Evolutionary conservation across 2,329 filamentous ascomycete genomes (phyloP), one percentile per base, ranked within the genome.

Genomic region (Pseudocercospora eumusae): DNA sequence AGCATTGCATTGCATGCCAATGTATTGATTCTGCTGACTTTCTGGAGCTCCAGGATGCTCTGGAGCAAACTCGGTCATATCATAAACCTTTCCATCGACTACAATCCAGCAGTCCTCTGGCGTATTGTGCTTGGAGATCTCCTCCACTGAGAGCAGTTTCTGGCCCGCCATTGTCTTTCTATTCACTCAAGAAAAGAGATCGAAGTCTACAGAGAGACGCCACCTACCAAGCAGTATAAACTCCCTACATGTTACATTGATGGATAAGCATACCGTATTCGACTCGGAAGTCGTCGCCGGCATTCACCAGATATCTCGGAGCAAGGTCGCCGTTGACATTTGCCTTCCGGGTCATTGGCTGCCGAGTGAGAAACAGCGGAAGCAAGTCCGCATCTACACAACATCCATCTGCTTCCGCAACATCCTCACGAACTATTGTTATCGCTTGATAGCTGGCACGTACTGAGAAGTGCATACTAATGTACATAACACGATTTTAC

Each of bases 31-130:
- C 21, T 18, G 23, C 68, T 62, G 73, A 79, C 83, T 82, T 49
- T 76, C 80, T 58, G 83, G 77, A 21, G 85, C 85, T 27, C 86
- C 85, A 5, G 85, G 84, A 73, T 88, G 85, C 61, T 85, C 79
- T 20, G 82, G 82, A 20, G 85, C 79, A 71, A 90, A 90, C n/a
- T 85, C 80, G 15, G 85, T 88, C 56, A 90, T 76, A 73, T 90
- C 86, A 79, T 87, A 90, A 27, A 90, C 85, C 67, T 84, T 82
- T 40, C 83, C 83, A 69, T 90, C 83, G 15, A 91, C 82, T 25
- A 89, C 87, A 63, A 90, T 83, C 88, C 88, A 91, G 68, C 78
- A 80, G 59, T 73, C 68, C 6, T 71, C 66, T 11, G 68, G 64
- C 10, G 66, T 66, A 61, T 69, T 69, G 64, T 74, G 73, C 56